Evolutionary conservation across 2,329 filamentous ascomycete species (phyloP), one percentile per base, ranked within the genome.

Genomic region (Xylaria sp.): DNA sequence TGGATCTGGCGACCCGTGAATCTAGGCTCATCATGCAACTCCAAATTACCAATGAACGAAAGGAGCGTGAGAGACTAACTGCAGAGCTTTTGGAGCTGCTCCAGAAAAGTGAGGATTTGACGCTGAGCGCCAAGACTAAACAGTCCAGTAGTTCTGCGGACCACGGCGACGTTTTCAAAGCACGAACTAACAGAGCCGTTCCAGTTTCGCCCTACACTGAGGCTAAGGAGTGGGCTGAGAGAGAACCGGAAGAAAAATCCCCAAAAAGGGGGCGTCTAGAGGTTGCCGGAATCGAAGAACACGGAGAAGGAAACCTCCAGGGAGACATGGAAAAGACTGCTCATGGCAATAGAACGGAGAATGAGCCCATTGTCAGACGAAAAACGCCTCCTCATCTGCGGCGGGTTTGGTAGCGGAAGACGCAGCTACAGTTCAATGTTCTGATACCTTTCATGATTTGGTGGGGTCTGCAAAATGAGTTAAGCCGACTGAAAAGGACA

Each of bases 171-270:
- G 32, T 32, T 25, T n/a, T 18, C 6, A 37, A 20, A 15, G 25
- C 10, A 25, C 13, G 10, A 20, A 10, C 34, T 2, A 23, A 48
- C 9, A 44, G 62, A 12, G 3, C 28, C 2, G 50, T 28, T n/a
- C 32, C 51, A 37, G 2, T 25, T 18, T 12, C 12, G 13, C 41
- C n/a, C 18, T 28, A 18, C 6, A 10, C n/a, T 12, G 41, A 44
- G 18, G 41, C 23, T 4, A 9, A 28, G n/a, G 37, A 32, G 41
- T 13, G 12, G 44, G 18, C 12, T 70, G 88, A 87, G 62, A 88
- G 85, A 67, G 95, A 98, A 82, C 94, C 93, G 81, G 92, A 97
- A 80, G 94, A 97, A 72, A 86, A 87, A 72, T 90, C 88, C 59
- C 94, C 96, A 60, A 94, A 97, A 81, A 92, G 94, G 82, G 91